These are phyloP conservation scores for Dryas drummondii DNA, from an alignment of 306 rosid species.

Conservation along the genomic window DNA sequence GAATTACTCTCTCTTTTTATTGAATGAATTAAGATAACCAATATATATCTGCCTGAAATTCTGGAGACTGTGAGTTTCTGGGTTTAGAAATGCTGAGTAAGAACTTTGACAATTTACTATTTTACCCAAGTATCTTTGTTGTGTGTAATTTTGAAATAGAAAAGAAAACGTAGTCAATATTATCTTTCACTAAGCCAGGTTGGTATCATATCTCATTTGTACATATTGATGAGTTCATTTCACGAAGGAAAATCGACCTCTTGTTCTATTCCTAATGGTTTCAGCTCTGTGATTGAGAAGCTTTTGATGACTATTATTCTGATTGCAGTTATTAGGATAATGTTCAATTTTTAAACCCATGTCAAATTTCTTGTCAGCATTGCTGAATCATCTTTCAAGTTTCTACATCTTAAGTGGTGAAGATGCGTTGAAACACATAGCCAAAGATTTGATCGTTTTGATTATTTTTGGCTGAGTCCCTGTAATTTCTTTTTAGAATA, in stretches of 20 bases:
- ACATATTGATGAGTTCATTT: not conserved
- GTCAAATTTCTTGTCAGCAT: not conserved
- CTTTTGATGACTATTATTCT: not conserved
- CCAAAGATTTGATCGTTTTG: too few relatives aligned
- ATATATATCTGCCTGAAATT: not conserved
- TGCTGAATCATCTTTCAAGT: too few relatives aligned
- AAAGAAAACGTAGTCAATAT: not conserved
- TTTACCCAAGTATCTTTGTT: not conserved
- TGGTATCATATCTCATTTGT: not conserved
- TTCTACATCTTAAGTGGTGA: too few relatives aligned
- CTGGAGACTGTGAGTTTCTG: not conserved
- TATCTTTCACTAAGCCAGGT: not conserved
- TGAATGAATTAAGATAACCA: not conserved
- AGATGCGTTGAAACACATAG: too few relatives aligned
- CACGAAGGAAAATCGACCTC: not conserved
- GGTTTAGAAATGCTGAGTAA: not conserved
- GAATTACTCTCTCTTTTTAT: not conserved
- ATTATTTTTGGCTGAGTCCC: not conserved
- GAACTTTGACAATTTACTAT: not conserved
- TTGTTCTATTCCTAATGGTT: not conserved
- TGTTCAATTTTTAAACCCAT: not conserved
- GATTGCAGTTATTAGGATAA: not conserved
- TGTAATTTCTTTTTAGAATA: not conserved
- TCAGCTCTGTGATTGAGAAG: not conserved
- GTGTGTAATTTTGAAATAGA: not conserved